Base-by-base conservation (phyloP, 1,139 yeast species). In the Chernovozyma aurita region DNA sequence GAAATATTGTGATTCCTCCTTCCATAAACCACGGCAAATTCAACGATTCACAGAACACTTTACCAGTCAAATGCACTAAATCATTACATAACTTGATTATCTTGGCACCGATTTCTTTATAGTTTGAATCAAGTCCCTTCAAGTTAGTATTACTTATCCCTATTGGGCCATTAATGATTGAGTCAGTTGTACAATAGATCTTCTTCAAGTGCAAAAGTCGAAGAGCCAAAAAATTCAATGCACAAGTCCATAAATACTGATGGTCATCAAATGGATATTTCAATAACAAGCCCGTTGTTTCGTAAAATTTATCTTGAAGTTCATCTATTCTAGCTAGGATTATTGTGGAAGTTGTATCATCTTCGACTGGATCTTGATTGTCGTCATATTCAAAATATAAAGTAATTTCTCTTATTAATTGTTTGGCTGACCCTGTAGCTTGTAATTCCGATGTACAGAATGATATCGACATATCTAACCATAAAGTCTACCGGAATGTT, bases 261-360 rank as follows among this genome's bases (percentile, higher is more conserved):
- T 57, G 55, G 4, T 34, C 30, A 4, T 32, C 34, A 4, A 48
- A 29, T 0, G 42, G 42, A 30, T 42, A 34, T 25, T 47, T 45
- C n/a, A 34, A 37, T 3, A 57, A 44, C 3, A 38, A 27, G 11
- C 48, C 41, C 12, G 37, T 37, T 3, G 44, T 37, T 21, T 51
- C 59, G 30, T 43, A 42, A 35, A 46, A 49, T 34, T 40, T 45
- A 18, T 57, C 61, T 32, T 53, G 52, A 15, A 55, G 43, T 16
- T 38, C 41, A 24, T 53, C 52, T 30, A 52, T 17, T 15, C 13
- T 16, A 6, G 28, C 4, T 6, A 34, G 33, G 16, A 31, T 6
- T 4, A 29, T 36, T 6, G 24, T 22, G 9, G 34, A 17, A 16
- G 28, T 11, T 12, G 30, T 16, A 18, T 26, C n/a, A 9, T 29